Percentiles rank a stretch among this genome's conserved stretches.
phyloP scores from a whole-genome alignment of 306 rosid species.

The Sophora flavescens region DNA sequence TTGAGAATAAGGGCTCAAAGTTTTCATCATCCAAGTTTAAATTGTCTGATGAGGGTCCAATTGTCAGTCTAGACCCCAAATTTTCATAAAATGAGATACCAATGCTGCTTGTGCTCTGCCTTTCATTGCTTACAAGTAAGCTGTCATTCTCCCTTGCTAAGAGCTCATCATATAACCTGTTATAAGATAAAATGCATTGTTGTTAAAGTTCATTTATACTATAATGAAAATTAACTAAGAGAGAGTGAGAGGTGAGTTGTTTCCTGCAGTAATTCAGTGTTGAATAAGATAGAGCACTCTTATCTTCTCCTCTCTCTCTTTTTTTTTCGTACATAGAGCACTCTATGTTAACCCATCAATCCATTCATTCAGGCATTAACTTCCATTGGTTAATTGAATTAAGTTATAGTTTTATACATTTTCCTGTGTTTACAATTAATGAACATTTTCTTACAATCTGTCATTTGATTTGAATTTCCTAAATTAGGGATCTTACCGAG shows the following conservation, averaged over 20 bases:
- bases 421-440: neutral
- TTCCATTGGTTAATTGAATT: neutral
- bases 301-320: too few species aligned
- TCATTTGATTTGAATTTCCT: neutral
- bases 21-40: neutral
- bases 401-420: too few species aligned
- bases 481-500: neutral
- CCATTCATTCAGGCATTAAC: neutral
- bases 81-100: conserved; percentile 42
- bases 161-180: conserved; percentile 35
- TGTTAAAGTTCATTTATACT: neutral
- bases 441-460: neutral
- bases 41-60: neutral
- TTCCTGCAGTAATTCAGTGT: neutral
- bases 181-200: neutral
- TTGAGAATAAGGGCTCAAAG: too few species aligned
- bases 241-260: neutral
- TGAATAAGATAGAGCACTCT: neutral
- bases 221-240: neutral
- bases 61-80: neutral
- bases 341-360: neutral
- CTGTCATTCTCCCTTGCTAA: conserved; percentile 28
- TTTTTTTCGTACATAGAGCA: too few species aligned
- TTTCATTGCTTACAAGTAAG: conserved; percentile 39
- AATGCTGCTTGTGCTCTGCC: conserved; percentile 47